These are phyloP conservation scores for Nicotiana knightiana DNA, from an alignment of 257 asterid species.

Conservation along the genomic window DNA sequence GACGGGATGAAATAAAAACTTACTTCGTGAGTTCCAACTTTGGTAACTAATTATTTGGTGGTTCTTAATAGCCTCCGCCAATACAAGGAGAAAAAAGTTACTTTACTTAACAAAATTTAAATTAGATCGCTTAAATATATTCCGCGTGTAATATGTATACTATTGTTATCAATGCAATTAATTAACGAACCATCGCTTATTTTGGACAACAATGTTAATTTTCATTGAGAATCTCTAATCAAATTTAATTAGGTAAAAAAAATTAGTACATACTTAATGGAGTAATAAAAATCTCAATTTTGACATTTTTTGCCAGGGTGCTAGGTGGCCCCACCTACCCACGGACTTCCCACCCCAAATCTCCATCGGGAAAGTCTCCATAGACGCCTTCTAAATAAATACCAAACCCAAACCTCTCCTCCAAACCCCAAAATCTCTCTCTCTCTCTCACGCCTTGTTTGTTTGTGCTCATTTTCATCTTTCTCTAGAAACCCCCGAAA, in stretches of 20 bases:
- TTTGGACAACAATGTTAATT: not conserved
- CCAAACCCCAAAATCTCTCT: not conserved
- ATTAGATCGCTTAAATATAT: too few species aligned
- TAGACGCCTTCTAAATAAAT: not conserved
- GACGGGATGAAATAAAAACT: too few species aligned
- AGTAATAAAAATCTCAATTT: not conserved
- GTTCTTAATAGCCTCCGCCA: too few species aligned
- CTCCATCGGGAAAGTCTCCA: conserved; percentile 5
- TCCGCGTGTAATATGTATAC: not conserved
- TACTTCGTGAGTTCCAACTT: too few species aligned
- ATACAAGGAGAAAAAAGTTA: too few species aligned
- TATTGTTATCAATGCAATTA: not conserved
- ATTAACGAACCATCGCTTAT: not conserved
- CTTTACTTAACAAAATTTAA: too few species aligned
- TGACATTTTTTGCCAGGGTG: conserved; percentile 1
- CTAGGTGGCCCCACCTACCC: not conserved
- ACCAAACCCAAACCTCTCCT: not conserved
- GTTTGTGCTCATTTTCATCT: not conserved
- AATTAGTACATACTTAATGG: not conserved
- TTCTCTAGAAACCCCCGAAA: not conserved
- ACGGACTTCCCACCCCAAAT: conserved; percentile 10
- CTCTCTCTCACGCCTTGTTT: not conserved
- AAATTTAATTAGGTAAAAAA: not conserved
- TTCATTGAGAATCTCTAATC: not conserved
- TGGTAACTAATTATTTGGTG: too few species aligned